Percentiles rank a stretch among this genome's conserved stretches.
phyloP scores from a whole-genome alignment of 352 stramenopile species.

The Thraustochytrium striatum region DNA sequence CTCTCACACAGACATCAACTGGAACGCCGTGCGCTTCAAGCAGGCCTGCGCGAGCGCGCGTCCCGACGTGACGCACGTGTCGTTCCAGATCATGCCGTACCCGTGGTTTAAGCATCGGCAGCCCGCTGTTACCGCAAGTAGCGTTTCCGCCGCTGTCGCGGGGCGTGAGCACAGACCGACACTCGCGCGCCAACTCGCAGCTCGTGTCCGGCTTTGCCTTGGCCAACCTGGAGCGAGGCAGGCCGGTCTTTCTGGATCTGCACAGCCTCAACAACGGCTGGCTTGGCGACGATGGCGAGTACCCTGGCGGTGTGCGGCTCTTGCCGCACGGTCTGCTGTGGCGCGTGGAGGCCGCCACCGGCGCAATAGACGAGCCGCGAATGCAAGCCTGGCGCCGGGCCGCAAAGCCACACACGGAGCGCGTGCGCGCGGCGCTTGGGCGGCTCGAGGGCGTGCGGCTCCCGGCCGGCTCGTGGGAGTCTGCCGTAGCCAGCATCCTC shows the following conservation, averaged over 20 bases:
- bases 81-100: slow-evolving; percentile 73
- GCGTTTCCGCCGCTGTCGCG: slow-evolving; percentile 31
- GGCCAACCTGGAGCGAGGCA: background rate
- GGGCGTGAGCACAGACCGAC: background rate
- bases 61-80: slow-evolving; percentile 66
- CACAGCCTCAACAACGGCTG: background rate
- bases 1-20: slow-evolving; percentile 68
- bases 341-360: background rate
- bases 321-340: slow-evolving; percentile 13
- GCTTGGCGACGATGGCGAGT: background rate
- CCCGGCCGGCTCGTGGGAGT: slow-evolving; percentile 21
- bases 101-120: slow-evolving; percentile 66
- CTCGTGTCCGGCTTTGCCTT: background rate
- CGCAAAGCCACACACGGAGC: too few species aligned
- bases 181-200: background rate
- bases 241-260: slow-evolving; percentile 19
- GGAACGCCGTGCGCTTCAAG: slow-evolving; percentile 71
- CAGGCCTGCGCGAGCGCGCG: slow-evolving; percentile 64
- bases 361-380: too few species aligned
- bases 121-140: slow-evolving; percentile 47
- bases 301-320: background rate
- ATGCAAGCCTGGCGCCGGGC: too few species aligned
- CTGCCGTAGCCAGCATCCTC: background rate
- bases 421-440: background rate
- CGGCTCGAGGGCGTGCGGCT: background rate